Evolutionary conservation across 805 yeast species (phyloP), one percentile per base, ranked within the genome.

Genomic region (Tetrapisispora fleetii): DNA sequence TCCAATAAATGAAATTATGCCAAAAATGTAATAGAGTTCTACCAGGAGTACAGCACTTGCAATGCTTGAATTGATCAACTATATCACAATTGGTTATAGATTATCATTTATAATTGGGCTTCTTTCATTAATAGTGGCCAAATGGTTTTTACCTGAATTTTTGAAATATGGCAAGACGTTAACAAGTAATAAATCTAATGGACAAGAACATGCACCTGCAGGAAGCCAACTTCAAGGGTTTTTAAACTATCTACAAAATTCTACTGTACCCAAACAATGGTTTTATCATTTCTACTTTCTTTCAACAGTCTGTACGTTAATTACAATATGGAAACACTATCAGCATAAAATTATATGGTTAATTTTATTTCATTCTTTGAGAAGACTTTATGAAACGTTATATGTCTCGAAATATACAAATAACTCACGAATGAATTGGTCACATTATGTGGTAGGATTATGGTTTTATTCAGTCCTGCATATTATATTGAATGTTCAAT

Each of bases 391-490:
- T 43, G 93, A 85, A 59, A 77, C 84, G 40, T 49, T 68, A 2
- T 68, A 55, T 45, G 69, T 84, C 19, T 69, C 76, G 37, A 75
- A 70, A 36, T 79, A 74, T 59, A 68, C 75, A 3, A 40, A 60
- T 1, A 57, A 58, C 1, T 72, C 88, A 2, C 72, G 72, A 50
- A 84, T 85, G 70, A 81, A 83, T 57, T 56, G 83, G 36, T 68
- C 78, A 1, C 93, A 85, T 63, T 85, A 83, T 56, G 45, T 79
- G 1, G 82, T 76, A 4, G 95, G 93, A 0, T 33, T 82, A 4
- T 68, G 72, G 55, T 83, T 79, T 57, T 85, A 85, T 53, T 48
- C 76, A 0, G 60, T 75, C 1, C 65, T 81, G 10, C 72, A 78
- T 47, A 27, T 73, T 9, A 72, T 71, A 21, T 53, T 68, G 24